phyloP scores from a whole-genome alignment of 2,329 filamentous ascomycete species.

The Xylaria sp. region DNA sequence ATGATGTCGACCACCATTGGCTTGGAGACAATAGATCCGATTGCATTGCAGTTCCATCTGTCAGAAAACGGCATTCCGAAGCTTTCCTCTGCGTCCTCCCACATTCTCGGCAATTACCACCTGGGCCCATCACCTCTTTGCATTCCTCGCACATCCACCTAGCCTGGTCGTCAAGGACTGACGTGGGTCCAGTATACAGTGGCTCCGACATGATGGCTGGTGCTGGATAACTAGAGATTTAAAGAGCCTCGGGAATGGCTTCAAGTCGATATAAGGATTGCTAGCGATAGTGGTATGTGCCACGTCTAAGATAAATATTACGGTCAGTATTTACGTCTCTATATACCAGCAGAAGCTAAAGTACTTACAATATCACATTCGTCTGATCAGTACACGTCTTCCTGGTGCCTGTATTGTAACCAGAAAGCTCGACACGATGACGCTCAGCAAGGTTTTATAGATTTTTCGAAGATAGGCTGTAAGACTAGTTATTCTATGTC shows the following conservation, averaged over 20 bases:
- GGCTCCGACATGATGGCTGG: background rate
- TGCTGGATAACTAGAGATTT: background rate
- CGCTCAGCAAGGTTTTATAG: slow-evolving; percentile 13
- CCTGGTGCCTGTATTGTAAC: background rate
- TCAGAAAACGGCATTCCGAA: background rate
- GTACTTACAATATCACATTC: slow-evolving; percentile 15
- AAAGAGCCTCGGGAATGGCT: background rate
- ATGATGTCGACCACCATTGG: background rate
- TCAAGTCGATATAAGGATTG: background rate
- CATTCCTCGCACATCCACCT: background rate
- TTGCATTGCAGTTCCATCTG: background rate
- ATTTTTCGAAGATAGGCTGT: background rate
- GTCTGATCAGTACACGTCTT: background rate
- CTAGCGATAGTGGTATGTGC: background rate
- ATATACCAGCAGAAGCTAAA: background rate
- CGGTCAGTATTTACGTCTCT: background rate
- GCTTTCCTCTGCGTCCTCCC: background rate
- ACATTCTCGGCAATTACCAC: background rate
- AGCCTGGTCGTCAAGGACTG: rapidly evolving
- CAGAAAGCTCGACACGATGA: background rate
- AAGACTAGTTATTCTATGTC: background rate
- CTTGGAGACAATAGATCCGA: background rate
- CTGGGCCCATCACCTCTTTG: background rate
- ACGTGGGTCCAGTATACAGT: background rate
- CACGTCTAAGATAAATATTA: background rate